These are phyloP conservation scores for Amniculicola lignicola DNA, from an alignment of 495 filamentous ascomycete genomes.

Conservation along the genomic window DNA sequence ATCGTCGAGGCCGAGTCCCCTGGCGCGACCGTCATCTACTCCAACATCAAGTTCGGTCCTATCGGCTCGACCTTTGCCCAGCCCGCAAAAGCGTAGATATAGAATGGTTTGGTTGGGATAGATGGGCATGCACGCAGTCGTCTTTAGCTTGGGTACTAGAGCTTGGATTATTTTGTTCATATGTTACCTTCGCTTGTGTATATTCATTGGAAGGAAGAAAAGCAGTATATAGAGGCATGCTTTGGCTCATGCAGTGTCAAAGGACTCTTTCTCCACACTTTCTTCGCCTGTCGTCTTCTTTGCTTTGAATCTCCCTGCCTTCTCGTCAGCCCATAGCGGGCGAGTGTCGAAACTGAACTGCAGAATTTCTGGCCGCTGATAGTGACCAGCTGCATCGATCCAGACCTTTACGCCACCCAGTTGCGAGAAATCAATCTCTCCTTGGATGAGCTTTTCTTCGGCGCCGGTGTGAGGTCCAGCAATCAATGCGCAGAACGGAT, in stretches of 20 bases:
- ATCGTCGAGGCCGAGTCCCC: conserved; percentile 56
- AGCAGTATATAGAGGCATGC: no score
- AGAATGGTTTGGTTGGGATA: not conserved
- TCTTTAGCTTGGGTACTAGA: conserved; percentile 1
- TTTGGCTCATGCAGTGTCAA: no score
- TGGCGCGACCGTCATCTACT: conserved; percentile 60
- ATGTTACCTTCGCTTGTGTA: not conserved
- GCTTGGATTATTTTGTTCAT: not conserved
- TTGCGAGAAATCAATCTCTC: conserved; percentile 44
- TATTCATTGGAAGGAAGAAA: no score
- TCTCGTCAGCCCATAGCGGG: conserved; percentile 42
- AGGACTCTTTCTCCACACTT: no score
- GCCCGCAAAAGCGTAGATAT: conserved; percentile 1
- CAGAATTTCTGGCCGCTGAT: conserved; percentile 45
- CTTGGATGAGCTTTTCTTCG: conserved; percentile 40
- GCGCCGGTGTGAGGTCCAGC: conserved; percentile 40
- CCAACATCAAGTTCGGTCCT: conserved; percentile 66
- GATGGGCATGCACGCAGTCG: conserved; percentile 2
- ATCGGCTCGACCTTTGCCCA: conserved; percentile 41
- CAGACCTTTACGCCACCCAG: conserved; percentile 43
- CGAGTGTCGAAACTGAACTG: conserved; percentile 38
- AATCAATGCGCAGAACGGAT: conserved; percentile 39
- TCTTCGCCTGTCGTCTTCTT: no score
- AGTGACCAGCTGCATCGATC: conserved; percentile 45
- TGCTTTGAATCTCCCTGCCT: conserved; percentile 9